phyloP scores from a whole-genome alignment of 768 basidiomycete species.

The Psilocybe tampanensis region DNA sequence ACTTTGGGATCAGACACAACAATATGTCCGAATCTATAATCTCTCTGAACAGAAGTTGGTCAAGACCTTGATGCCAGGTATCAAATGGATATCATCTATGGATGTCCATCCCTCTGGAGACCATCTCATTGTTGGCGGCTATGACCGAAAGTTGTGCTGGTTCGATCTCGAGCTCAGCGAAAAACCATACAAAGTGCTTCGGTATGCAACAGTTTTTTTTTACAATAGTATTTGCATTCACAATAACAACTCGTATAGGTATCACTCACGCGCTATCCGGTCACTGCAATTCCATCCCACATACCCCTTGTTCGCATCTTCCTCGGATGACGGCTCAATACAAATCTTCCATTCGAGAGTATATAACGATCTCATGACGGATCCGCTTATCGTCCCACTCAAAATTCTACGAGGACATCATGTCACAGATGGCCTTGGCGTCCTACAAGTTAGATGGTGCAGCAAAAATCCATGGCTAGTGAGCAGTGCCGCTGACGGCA shows the following conservation, averaged over 20 bases:
- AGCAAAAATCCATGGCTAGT: constrained; percentile 90
- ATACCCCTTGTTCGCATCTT: constrained; percentile 95
- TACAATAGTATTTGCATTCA: background rate
- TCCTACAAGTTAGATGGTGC: constrained; percentile 90
- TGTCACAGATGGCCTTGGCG: constrained; percentile 84
- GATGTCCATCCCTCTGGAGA: constrained; percentile 96
- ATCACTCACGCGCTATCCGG: constrained; percentile 92
- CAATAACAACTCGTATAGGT: constrained; percentile 47
- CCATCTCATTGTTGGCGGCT: constrained; percentile 95
- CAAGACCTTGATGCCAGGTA: constrained; percentile 93
- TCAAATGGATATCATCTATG: constrained; percentile 97
- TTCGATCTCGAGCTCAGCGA: constrained; percentile 96
- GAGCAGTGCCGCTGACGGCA: constrained; percentile 91
- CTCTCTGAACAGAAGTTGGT: constrained; percentile 90
- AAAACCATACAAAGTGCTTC: constrained; percentile 95
- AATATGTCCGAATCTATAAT: constrained; percentile 95
- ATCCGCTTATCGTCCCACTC: constrained; percentile 95
- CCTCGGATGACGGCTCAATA: constrained; percentile 96
- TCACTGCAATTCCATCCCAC: constrained; percentile 92
- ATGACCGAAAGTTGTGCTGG: constrained; percentile 98
- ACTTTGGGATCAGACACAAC: constrained; percentile 73
- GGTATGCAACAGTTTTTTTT: constrained; percentile 49
- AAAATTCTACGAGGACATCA: constrained; percentile 95
- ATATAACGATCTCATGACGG: constrained; percentile 94
- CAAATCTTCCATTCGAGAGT: constrained; percentile 97